A percentile compares a stretch with the other conserved stretches of the same genome.
Conservation (phyloP, 768 basidiomycete species). For the Panaeolus cyanescens region DNA sequence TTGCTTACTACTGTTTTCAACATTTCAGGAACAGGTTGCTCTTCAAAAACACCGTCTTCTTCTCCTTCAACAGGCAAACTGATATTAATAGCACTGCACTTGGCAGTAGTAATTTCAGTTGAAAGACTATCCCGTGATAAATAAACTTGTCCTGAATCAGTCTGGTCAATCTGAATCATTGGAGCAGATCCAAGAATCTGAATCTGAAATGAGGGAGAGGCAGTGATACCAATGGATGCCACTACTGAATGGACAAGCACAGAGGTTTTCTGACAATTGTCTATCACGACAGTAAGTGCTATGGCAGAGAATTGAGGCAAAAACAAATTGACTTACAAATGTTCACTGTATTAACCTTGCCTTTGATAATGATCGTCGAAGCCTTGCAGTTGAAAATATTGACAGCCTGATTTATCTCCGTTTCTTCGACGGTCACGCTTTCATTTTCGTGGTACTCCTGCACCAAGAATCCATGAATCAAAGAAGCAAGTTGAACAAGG, state of each 20-base stretch:
- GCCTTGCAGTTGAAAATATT: slow-evolving; percentile 93
- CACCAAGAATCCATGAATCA: slow-evolving; percentile 1
- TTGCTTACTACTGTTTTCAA: slow-evolving; percentile 78
- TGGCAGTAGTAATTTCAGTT: slow-evolving; percentile 90
- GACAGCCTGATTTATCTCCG: slow-evolving; percentile 78
- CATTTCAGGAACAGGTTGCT: slow-evolving; percentile 94
- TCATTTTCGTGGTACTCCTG: slow-evolving; percentile 95
- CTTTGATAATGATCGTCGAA: slow-evolving; percentile 78
- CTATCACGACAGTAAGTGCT: slow-evolving; percentile 38
- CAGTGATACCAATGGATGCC: slow-evolving; percentile 86
- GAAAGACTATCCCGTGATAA: slow-evolving; percentile 78
- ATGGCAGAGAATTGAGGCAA: background rate
- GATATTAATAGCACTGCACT: slow-evolving; percentile 92
- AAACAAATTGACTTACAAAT: slow-evolving; percentile 56
- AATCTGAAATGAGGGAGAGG: slow-evolving; percentile 89
- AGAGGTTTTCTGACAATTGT: slow-evolving; percentile 86
- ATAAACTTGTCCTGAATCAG: slow-evolving; percentile 94
- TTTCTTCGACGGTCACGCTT: slow-evolving; percentile 71
- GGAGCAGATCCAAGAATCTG: slow-evolving; percentile 91
- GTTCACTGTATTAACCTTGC: slow-evolving; percentile 94
- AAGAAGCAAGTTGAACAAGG: background rate
- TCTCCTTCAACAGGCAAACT: slow-evolving; percentile 84
- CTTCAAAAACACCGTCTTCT: slow-evolving; percentile 90
- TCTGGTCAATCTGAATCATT: slow-evolving; percentile 91
- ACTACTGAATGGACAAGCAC: slow-evolving; percentile 91